Conservation (phyloP, 2,329 filamentous ascomycete species). For the Fusarium irregulare region DNA sequence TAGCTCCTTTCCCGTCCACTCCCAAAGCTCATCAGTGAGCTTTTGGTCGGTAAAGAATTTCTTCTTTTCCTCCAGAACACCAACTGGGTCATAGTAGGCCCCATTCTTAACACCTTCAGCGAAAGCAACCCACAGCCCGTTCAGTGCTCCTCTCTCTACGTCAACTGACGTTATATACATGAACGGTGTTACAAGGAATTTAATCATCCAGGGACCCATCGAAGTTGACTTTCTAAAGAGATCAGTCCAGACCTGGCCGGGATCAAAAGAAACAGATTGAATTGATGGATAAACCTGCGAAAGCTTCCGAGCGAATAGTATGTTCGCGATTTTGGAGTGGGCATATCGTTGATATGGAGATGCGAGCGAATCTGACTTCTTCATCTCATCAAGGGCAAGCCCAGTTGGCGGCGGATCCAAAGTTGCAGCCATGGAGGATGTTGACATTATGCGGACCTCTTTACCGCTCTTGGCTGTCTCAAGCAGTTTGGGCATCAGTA, state of each 20-base stretch:
- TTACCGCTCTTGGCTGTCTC: neutral
- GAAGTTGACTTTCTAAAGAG: neutral
- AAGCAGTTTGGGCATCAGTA: neutral
- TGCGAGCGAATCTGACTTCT: neutral
- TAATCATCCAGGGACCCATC: neutral
- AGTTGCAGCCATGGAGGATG: neutral
- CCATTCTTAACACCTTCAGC: neutral
- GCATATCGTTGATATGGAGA: neutral
- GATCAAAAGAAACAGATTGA: neutral
- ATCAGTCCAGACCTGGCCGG: neutral
- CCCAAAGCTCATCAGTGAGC: neutral
- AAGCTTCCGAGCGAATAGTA: neutral
- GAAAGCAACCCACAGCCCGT: neutral
- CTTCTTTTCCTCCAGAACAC: neutral
- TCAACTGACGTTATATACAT: neutral
- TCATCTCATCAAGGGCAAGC: neutral
- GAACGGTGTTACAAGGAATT: neutral
- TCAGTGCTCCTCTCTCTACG: neutral
- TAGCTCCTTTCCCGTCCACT: neutral
- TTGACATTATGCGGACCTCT: neutral
- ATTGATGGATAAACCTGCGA: neutral
- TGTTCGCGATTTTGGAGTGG: neutral
- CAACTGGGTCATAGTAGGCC: slow-evolving; percentile 1
- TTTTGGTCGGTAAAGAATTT: slow-evolving; percentile 1
- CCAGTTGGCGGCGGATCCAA: neutral